A percentile compares a stretch with the other conserved stretches of the same genome.
These are phyloP conservation scores for Cladophialophora immunda DNA, from an alignment of 2,329 filamentous ascomycete genomes.

Conservation along the genomic window DNA sequence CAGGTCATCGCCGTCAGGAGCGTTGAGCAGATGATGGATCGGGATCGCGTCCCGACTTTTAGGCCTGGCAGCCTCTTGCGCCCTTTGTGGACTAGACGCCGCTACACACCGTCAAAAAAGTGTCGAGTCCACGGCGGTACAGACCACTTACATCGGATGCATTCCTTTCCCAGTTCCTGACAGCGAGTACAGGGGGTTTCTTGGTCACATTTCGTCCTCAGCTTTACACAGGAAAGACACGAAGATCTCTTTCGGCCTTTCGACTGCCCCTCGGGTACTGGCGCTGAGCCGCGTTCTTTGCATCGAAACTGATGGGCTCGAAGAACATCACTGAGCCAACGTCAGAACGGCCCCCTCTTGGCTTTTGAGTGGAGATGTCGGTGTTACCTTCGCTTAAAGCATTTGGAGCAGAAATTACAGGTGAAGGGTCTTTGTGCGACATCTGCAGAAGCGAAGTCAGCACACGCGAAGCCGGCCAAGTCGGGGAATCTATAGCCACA, in stretches of 20 bases:
- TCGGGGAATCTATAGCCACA: conserved; percentile 17
- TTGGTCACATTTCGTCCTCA: conserved; percentile 38
- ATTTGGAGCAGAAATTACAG: conserved; percentile 38
- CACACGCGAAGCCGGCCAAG: not conserved
- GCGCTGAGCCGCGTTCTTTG: conserved; percentile 37
- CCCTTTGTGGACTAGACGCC: conserved; percentile 25
- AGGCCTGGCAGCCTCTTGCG: conserved; percentile 22
- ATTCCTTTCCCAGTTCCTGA: conserved; percentile 38
- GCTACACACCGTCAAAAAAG: not conserved
- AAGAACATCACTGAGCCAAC: conserved; percentile 33
- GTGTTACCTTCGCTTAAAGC: conserved; percentile 37
- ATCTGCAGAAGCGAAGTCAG: conserved; percentile 22
- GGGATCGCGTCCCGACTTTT: conserved; percentile 37
- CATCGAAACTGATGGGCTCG: conserved; percentile 38
- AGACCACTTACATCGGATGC: conserved; percentile 34
- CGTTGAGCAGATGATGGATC: conserved; percentile 36
- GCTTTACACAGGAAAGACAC: conserved; percentile 38
- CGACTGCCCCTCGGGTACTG: conserved; percentile 37
- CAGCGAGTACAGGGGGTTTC: conserved; percentile 36
- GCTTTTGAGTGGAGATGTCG: not conserved
- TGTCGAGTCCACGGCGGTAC: conserved; percentile 18
- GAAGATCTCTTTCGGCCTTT: conserved; percentile 38
- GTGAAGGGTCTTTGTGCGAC: conserved; percentile 36
- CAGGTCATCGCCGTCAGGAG: conserved; percentile 32
- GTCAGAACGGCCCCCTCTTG: not conserved